Percentiles rank a stretch among this genome's conserved stretches.
These are phyloP conservation scores for Filosporella fistucella DNA, from an alignment of 495 filamentous ascomycete species.

Conservation along the genomic window DNA sequence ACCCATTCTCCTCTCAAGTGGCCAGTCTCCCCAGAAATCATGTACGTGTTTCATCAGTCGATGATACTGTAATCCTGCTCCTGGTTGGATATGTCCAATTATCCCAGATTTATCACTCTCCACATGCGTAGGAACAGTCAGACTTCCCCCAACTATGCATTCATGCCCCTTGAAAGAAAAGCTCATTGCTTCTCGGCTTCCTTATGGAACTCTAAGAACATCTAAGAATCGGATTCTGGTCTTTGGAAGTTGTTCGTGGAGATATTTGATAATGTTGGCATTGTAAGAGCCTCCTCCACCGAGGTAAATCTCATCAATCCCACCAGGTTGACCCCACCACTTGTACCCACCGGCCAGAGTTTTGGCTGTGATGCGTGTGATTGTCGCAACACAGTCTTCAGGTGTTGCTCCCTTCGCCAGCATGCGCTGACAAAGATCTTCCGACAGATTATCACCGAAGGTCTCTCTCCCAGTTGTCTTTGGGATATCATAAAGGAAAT, in stretches of 20 bases:
- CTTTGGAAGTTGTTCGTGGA: conserved; percentile 22
- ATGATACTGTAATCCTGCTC: no score
- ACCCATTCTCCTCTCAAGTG: no score
- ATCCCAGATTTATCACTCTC: no score
- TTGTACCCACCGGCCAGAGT: conserved; percentile 18
- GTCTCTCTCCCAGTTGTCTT: conserved; percentile 14
- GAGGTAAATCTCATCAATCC: conserved; percentile 27
- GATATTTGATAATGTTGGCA: conserved; percentile 28
- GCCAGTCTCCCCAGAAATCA: no score
- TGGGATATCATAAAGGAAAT: conserved; percentile 19
- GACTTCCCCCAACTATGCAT: no score
- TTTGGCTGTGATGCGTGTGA: conserved; percentile 22
- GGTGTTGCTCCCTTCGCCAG: conserved; percentile 12
- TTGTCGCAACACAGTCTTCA: conserved; percentile 20
- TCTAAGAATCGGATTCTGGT: conserved; percentile 23
- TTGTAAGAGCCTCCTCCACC: conserved; percentile 29
- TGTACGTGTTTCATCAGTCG: no score
- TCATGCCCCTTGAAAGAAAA: no score
- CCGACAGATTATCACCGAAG: conserved; percentile 16
- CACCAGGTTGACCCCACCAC: conserved; percentile 16
- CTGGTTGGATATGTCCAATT: no score
- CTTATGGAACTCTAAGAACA: conserved; percentile 22
- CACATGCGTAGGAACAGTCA: no score
- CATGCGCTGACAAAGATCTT: conserved; percentile 16
- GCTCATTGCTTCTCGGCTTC: no score